Base-by-base conservation (phyloP, 2,329 filamentous ascomycete species). In the Incumbomyces delicatus region DNA sequence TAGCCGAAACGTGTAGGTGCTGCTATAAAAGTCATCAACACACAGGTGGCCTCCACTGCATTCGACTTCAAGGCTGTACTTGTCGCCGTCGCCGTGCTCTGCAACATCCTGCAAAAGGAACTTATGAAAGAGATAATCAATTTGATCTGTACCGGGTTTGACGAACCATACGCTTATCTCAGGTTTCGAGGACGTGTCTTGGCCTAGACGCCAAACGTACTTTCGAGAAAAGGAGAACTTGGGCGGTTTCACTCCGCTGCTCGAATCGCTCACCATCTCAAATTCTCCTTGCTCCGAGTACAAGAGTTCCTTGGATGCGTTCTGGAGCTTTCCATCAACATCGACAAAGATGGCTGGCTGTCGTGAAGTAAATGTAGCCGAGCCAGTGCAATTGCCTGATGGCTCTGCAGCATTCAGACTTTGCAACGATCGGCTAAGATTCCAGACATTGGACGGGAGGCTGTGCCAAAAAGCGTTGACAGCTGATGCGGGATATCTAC, bases 1-100 rank as follows among this genome's bases (percentile, higher is more conserved):
- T 18, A 70, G 53, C 10, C 63, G 59, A 51, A 71, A 71, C 14
- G 63, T 59, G 56, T 71, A 71, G 2, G 62, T 63, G 4, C 66
- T 71, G 45, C 63, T 63, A 55, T 70, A 70, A 60, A 66, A 68
- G 55, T 71, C 68, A 37, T 69, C 67, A 44, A 70, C 62, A 53
- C 68, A 70, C 8, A 71, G 60, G 55, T 71, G 68, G 36, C 66
- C 64, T 2, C 68, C 68, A 14, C 57, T 57, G 3, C 67, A 68
- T 10, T 47, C 32, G n/a, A 37, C 18, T 10, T 49, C 4, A 61
- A 42, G 29, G n/a, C 31, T 14, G 5, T 38, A 6, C 12, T 33
- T 54, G 29, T 57, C 56, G 17, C 51, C 44, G 11, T 54, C 50
- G 1, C 50, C 44, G 37, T 49, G 44, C 14, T 47, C 48, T 3